Conservation (phyloP, 2,329 filamentous ascomycete genomes). For the Diplodia mutila region DNA sequence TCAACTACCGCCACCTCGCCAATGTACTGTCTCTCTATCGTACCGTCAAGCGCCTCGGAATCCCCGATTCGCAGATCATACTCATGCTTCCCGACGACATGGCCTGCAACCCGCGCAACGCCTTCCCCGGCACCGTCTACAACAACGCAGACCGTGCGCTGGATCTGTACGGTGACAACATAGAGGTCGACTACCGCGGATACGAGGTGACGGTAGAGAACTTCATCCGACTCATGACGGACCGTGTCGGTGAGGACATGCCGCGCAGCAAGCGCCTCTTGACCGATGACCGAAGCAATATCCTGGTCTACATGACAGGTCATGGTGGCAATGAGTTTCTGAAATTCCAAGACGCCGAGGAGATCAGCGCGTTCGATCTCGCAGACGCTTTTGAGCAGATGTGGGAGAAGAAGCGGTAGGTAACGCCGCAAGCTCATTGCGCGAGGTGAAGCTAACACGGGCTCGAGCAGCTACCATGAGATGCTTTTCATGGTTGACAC, state of each 20-base stretch:
- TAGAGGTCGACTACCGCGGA: conserved; percentile 96
- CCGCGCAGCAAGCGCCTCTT: conserved; percentile 90
- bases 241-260: conserved; percentile 92
- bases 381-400: conserved; percentile 98
- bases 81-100: conserved; percentile 99
- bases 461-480: conserved; percentile 75
- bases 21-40: conserved; percentile 98
- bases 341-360: conserved; percentile 97
- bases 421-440: neutral
- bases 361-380: conserved; percentile 94
- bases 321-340: conserved; percentile 97
- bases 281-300: conserved; percentile 94
- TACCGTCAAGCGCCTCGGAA: conserved; percentile 95
- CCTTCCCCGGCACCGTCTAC: conserved; percentile 96
- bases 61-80: conserved; percentile 98
- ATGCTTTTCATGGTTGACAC: conserved; percentile 99
- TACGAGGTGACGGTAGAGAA: conserved; percentile 99
- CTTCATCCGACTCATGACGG: conserved; percentile 93
- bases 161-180: conserved; percentile 97
- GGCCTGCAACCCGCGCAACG: conserved; percentile 98
- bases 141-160: conserved; percentile 96
- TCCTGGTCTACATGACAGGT: conserved; percentile 98
- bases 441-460: neutral
- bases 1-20: conserved; percentile 98
- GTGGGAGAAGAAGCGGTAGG: conserved; percentile 96